Base-by-base conservation (phyloP, 2,329 filamentous ascomycete genomes). In the Pseudocercospora pini-densiflorae region DNA sequence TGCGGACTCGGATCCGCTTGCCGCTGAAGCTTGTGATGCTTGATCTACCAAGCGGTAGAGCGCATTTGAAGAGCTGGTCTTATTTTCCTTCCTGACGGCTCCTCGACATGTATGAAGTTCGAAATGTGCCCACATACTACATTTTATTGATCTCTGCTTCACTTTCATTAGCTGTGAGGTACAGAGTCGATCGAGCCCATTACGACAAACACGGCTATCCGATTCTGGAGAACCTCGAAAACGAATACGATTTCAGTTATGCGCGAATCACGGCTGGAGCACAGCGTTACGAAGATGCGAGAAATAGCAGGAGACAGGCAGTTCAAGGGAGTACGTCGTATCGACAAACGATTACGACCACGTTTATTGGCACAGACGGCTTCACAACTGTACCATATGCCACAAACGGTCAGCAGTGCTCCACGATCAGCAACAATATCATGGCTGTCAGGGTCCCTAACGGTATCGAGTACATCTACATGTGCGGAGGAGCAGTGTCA, bases 401-500 rank as follows among this genome's bases (percentile, higher is more conserved):
- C 12, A 61, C 59, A 10, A 51, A 61, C 27, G 59, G 59, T 21
- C 59, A 61, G 16, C 59, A 61, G 31, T 61, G 59, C 59, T 61
- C 59, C 3, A n/a, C n/a, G 6, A 49, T 61, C 21, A 9, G 16
- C 40, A 16, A 49, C 21, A 31, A 61, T 9, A 61, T 61, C 16
- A 45, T 29, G 23, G 59, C 40, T 8, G 59, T 51, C 36, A 47
- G 47, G 7, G 19, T 29, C 49, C 36, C 33, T 9, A 16, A 61
- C 19, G 40, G 43, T 14, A 43, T 61, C 12, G 16, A 61, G 47
- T 61, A 51, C 16, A 12, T 61, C 12, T 61, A 61, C 23, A 29
- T 61, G 12, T 61, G 59, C 24, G 59, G 59, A 2, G 59, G 43
- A 12, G 59, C 59, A 14, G 43, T 61, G 19, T 45, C 36, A 10